Conservation (phyloP, 176 grass and related monocot genomes). For the Aegilops speltoides region DNA sequence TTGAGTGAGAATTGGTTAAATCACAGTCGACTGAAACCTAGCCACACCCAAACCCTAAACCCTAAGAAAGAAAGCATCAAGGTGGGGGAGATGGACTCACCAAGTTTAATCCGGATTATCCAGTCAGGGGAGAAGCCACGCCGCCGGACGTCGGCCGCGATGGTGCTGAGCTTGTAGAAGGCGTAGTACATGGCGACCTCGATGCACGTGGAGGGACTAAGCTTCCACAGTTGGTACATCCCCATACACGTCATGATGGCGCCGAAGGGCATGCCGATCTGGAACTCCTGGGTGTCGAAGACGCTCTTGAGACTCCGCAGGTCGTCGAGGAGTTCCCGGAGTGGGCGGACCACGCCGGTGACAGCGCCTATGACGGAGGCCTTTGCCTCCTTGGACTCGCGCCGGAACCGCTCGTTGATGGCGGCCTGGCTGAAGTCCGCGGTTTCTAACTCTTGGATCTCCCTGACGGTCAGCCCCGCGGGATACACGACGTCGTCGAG, state of each 20-base stretch:
- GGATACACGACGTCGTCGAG: not conserved
- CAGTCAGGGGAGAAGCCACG: not conserved
- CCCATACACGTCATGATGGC: conserved; percentile 2
- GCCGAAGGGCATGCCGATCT: not conserved
- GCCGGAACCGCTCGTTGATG: not conserved
- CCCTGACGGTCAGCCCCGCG: not conserved
- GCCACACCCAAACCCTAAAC: no score
- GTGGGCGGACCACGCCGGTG: not conserved
- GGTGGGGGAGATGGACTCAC: not conserved
- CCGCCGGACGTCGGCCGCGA: not conserved
- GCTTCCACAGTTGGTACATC: conserved; percentile 1
- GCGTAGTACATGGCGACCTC: not conserved
- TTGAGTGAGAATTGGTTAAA: no score
- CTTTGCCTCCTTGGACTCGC: not conserved
- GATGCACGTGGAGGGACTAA: not conserved
- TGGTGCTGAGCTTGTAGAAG: conserved; percentile 9
- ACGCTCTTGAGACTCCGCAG: not conserved
- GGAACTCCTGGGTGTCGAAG: not conserved
- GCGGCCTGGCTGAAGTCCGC: not conserved
- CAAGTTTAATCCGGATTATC: not conserved
- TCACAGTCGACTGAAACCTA: no score
- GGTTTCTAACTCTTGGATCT: not conserved
- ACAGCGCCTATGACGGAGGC: not conserved
- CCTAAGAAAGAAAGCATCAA: not conserved
- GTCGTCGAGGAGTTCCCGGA: not conserved